Evolutionary conservation across 2,329 filamentous ascomycete species (phyloP).

Genomic region (Simplicillium aogashimaense): DNA sequence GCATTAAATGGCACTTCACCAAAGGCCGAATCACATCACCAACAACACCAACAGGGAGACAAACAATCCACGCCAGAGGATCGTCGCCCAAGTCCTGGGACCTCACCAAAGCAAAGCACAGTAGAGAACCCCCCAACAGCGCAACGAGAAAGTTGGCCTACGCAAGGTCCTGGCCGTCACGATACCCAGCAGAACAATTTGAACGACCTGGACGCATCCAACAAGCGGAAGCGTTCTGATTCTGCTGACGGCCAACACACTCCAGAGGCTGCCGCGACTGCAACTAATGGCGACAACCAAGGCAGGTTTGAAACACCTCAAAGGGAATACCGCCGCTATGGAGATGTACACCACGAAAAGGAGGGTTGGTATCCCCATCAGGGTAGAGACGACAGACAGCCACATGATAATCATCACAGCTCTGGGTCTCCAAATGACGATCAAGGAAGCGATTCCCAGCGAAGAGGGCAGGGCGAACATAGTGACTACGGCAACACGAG

Average conservation of each 20-base stretch:
- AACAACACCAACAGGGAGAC: too few species aligned
- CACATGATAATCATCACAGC: constrained; percentile 35
- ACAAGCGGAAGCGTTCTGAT: constrained; percentile 62
- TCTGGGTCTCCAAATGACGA: constrained; percentile 36
- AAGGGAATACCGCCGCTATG: constrained; percentile 33
- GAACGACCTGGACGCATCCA: constrained; percentile 35
- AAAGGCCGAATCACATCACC: constrained; percentile 13
- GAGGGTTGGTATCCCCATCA: constrained; percentile 40
- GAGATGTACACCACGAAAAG: constrained; percentile 35
- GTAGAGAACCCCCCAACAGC: constrained; percentile 17
- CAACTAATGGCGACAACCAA: constrained; percentile 24
- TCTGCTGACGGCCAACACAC: constrained; percentile 30
- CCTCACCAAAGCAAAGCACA: constrained; percentile 21
- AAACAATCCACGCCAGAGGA: too few species aligned
- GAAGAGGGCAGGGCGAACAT: constrained; percentile 26
- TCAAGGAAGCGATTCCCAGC: constrained; percentile 32
- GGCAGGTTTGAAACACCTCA: constrained; percentile 32
- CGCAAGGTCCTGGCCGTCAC: constrained; percentile 28
- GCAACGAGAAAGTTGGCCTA: constrained; percentile 31
- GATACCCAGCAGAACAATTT: constrained; percentile 28
- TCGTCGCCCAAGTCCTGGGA: neutral
- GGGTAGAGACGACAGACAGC: constrained; percentile 34
- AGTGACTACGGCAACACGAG: constrained; percentile 43
- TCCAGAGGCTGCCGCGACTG: constrained; percentile 20
- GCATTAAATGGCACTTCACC: constrained; percentile 42